A percentile compares a stretch with the other conserved stretches of the same genome.
Conservation (phyloP, 2,329 filamentous ascomycete genomes). For the Colletotrichum tropicicola region DNA sequence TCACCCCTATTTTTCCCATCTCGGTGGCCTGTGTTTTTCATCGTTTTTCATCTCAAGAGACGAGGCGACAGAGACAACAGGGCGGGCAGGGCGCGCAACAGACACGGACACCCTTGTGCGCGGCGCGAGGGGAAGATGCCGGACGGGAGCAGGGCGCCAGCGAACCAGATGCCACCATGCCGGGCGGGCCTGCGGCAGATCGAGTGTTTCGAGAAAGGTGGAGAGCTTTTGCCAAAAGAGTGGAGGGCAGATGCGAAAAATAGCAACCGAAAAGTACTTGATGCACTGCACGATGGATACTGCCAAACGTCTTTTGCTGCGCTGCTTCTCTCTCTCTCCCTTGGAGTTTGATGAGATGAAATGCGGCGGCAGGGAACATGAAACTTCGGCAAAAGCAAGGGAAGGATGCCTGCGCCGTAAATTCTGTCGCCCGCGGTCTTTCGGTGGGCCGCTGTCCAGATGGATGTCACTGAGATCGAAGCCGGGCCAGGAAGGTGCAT, state of each 20-base stretch:
- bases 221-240: neutral
- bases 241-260: constrained; percentile 22
- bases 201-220: constrained; percentile 26
- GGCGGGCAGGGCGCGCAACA: neutral
- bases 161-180: constrained; percentile 2
- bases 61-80: neutral
- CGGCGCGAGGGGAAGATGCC: neutral
- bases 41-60: constrained; percentile 16
- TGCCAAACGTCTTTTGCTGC: too few species aligned
- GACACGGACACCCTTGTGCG: constrained; percentile 4
- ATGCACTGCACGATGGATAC: neutral
- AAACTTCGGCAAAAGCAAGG: constrained; percentile 21
- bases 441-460: too few species aligned
- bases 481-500: too few species aligned
- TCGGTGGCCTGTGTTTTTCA: neutral
- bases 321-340: neutral
- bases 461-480: too few species aligned
- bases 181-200: constrained; percentile 23
- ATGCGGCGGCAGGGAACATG: constrained; percentile 23
- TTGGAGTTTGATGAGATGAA: constrained; percentile 14
- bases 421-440: neutral
- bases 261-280: constrained; percentile 6
- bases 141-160: neutral
- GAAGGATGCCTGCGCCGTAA: constrained; percentile 1
- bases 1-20: neutral